These are phyloP conservation scores for Neurospora africana DNA, from an alignment of 495 filamentous ascomycete species.

Conservation along the genomic window DNA sequence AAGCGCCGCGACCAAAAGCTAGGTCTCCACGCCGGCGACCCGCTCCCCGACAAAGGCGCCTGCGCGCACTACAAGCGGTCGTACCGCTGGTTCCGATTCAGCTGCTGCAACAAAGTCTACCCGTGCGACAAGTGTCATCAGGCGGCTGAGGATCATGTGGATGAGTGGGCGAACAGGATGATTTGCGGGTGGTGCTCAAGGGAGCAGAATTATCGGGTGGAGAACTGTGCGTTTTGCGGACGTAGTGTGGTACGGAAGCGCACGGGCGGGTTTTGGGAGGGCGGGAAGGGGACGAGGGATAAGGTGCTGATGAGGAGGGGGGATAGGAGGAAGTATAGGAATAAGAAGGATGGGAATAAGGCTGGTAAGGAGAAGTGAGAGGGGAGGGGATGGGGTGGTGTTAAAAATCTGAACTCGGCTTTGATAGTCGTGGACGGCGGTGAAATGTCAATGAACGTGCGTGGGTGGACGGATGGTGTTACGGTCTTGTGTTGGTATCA, in stretches of 20 bases:
- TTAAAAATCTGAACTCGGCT: too few relatives aligned
- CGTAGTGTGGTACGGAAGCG: constrained; percentile 52
- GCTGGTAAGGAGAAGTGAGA: neutral
- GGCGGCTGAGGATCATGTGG: constrained; percentile 54
- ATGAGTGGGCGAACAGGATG: constrained; percentile 84
- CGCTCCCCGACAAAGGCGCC: constrained; percentile 62
- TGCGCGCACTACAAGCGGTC: constrained; percentile 72
- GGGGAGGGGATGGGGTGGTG: too few relatives aligned
- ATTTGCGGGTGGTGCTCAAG: constrained; percentile 75
- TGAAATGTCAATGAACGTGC: too few relatives aligned
- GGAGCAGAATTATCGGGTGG: constrained; percentile 73
- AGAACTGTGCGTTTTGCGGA: constrained; percentile 71
- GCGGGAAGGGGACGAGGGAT: constrained; percentile 76
- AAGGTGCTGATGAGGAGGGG: constrained; percentile 59
- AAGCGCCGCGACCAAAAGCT: constrained; percentile 59
- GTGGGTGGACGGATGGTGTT: neutral
- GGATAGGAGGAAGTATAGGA: constrained; percentile 61
- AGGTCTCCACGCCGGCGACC: constrained; percentile 68
- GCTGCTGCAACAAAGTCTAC: constrained; percentile 48
- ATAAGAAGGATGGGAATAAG: neutral
- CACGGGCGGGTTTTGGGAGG: constrained; percentile 82
- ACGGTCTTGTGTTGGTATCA: neutral
- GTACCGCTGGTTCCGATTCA: constrained; percentile 78
- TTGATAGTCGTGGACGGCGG: too few relatives aligned
- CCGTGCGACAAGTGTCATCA: constrained; percentile 86